Conservation (phyloP, 1,284 basidiomycete genomes). For the Xerocomus nothofagi region DNA sequence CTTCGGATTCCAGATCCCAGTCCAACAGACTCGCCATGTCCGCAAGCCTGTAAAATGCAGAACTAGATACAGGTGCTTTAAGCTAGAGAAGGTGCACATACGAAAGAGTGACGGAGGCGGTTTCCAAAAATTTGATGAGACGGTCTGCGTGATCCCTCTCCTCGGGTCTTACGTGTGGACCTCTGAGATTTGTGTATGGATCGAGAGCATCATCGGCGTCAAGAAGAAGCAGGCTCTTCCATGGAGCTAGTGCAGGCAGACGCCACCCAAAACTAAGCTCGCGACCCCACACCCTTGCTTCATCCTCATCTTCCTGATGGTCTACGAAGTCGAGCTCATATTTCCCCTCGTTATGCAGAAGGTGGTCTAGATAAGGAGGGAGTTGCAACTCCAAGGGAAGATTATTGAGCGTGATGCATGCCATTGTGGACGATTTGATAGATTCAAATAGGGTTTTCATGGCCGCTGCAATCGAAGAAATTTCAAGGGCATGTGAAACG, state of each 20-base stretch:
- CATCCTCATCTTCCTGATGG: slow-evolving; percentile 52
- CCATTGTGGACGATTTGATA: slow-evolving; percentile 69
- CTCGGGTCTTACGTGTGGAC: slow-evolving; percentile 60
- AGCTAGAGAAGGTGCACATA: slow-evolving; percentile 36
- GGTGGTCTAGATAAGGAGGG: slow-evolving; percentile 71
- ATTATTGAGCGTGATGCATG: slow-evolving; percentile 72
- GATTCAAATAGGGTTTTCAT: slow-evolving; percentile 77
- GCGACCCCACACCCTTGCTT: slow-evolving; percentile 62
- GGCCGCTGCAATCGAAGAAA: slow-evolving; percentile 70
- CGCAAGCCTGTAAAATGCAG: slow-evolving; percentile 56
- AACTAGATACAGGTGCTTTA: slow-evolving; percentile 2
- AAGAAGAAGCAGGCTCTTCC: slow-evolving; percentile 87
- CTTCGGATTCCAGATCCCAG: slow-evolving; percentile 83
- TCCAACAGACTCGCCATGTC: slow-evolving; percentile 84
- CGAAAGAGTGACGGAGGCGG: slow-evolving; percentile 65
- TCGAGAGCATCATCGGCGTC: slow-evolving; percentile 64
- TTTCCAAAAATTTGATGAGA: slow-evolving; percentile 66
- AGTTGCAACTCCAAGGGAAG: slow-evolving; percentile 80
- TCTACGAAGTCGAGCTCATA: slow-evolving; percentile 42
- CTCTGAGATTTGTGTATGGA: slow-evolving; percentile 58
- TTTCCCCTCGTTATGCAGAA: slow-evolving; percentile 60
- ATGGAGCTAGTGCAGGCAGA: slow-evolving; percentile 78
- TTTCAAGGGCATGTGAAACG: slow-evolving; percentile 56
- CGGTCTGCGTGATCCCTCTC: slow-evolving; percentile 69
- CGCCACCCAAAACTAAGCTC: slow-evolving; percentile 70